phyloP scores from a whole-genome alignment of 495 filamentous ascomycete species.

The Lophiostoma macrostomum region DNA sequence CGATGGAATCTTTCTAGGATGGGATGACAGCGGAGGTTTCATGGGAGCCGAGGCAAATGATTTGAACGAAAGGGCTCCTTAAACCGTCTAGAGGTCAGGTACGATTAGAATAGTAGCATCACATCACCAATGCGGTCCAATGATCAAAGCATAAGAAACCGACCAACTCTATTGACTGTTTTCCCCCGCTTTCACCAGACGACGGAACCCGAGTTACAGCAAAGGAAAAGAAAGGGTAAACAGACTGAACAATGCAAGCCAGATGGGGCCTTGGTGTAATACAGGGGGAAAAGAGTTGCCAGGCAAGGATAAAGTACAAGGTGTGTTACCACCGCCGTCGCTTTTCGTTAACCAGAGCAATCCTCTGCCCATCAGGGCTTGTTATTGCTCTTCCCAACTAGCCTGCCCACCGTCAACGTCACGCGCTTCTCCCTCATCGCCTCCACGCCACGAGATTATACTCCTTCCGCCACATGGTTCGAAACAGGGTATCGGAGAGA shows the following conservation, averaged over 20 bases:
- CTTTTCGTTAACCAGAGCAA: conserved; percentile 43
- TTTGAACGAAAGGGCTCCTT: too few species aligned
- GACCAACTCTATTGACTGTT: conserved; percentile 24
- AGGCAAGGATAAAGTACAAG: conserved; percentile 57
- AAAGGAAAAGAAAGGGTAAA: conserved; percentile 28
- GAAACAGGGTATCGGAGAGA: conserved; percentile 24
- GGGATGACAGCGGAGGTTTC: too few species aligned
- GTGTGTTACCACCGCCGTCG: conserved; percentile 34
- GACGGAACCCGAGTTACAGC: conserved; percentile 19
- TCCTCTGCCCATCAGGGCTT: conserved; percentile 39
- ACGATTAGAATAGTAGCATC: conserved; percentile 1
- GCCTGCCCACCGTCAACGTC: conserved; percentile 31
- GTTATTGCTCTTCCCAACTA: conserved; percentile 34
- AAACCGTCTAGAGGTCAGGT: not conserved
- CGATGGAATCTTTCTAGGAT: too few species aligned
- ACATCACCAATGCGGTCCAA: conserved; percentile 15
- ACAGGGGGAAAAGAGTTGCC: conserved; percentile 50
- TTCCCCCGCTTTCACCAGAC: conserved; percentile 19
- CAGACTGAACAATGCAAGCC: conserved; percentile 35
- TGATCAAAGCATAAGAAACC: conserved; percentile 11
- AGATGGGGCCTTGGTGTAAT: conserved; percentile 34
- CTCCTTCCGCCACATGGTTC: conserved; percentile 19
- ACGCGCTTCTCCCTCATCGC: conserved; percentile 30
- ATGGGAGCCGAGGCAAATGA: too few species aligned
- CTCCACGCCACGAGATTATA: conserved; percentile 26